Percentiles rank a stretch among this genome's conserved stretches.
Conservation (phyloP, 2,329 filamentous ascomycete species). For the Paecilomyces variotii region DNA sequence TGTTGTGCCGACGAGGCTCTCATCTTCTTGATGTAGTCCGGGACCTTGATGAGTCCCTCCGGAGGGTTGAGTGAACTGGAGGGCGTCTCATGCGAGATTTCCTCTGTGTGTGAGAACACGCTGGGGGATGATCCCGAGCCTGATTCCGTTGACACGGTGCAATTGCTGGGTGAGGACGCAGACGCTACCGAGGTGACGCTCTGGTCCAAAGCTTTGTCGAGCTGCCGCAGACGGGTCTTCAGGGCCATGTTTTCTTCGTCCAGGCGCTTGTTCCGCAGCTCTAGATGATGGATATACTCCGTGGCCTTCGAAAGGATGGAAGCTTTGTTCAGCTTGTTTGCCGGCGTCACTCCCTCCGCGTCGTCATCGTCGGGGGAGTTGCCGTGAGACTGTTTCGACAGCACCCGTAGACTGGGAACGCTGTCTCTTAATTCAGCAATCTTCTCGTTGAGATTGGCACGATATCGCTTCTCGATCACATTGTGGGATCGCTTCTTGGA, state of each 20-base stretch:
- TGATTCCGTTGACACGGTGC: conserved; percentile 29
- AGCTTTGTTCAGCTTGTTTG: conserved; percentile 96
- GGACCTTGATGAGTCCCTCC: conserved; percentile 37
- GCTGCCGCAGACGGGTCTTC: conserved; percentile 70
- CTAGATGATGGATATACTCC: conserved; percentile 88
- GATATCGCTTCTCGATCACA: conserved; percentile 95
- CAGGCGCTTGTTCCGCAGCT: conserved; percentile 78
- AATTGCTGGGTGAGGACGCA: conserved; percentile 34
- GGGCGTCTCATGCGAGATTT: conserved; percentile 23
- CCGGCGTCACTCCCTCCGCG: conserved; percentile 70
- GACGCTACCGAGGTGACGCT: conserved; percentile 28
- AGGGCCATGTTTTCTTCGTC: conserved; percentile 72
- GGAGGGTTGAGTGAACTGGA: conserved; percentile 25
- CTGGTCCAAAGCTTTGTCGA: conserved; percentile 54
- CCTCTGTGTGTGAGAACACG: conserved; percentile 33
- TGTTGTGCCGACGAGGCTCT: conserved; percentile 26
- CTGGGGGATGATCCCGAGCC: conserved; percentile 29
- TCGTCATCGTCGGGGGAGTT: conserved; percentile 56
- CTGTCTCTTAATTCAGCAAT: conserved; percentile 87
- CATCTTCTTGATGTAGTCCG: conserved; percentile 36
- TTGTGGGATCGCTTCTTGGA: conserved; percentile 93
- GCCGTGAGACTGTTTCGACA: conserved; percentile 52
- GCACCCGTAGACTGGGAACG: conserved; percentile 79
- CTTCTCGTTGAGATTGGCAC: conserved; percentile 94
- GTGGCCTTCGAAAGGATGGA: conserved; percentile 92